Evolutionary conservation across 176 grass and related monocot genomes (phyloP).

Genomic region (Avena eriantha): DNA sequence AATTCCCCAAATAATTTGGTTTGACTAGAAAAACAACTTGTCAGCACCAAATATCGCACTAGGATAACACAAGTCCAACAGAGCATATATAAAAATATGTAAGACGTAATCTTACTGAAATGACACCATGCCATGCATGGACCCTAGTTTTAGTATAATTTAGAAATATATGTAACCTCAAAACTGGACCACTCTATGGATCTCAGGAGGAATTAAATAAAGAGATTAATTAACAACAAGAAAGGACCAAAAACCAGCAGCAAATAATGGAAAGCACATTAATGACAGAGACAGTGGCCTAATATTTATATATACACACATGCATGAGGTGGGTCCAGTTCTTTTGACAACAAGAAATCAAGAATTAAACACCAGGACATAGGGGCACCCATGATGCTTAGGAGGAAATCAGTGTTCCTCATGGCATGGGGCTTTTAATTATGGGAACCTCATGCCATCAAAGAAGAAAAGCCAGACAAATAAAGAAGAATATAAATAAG

Average conservation of each 20-base stretch:
- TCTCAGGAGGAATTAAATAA: neutral
- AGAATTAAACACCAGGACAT: conserved; percentile 25
- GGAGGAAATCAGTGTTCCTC: conserved; percentile 64
- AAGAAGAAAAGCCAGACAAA: conserved; percentile 52
- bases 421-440: conserved; percentile 52
- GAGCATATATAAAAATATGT: too few relatives aligned
- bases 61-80: too few relatives aligned
- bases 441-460: conserved; percentile 60
- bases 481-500: neutral
- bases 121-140: too few relatives aligned
- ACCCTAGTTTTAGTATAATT: too few relatives aligned
- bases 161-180: neutral
- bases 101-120: too few relatives aligned
- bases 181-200: neutral
- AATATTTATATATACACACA: neutral
- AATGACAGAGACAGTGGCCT: neutral
- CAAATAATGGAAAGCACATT: neutral
- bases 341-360: neutral
- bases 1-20: too few relatives aligned
- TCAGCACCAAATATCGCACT: too few relatives aligned
- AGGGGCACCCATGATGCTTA: conserved; percentile 70
- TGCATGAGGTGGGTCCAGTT: neutral
- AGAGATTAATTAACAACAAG: neutral
- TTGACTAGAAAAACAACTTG: too few relatives aligned
- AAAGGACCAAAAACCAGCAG: neutral